These are phyloP conservation scores for Imleria badia DNA, from an alignment of 768 basidiomycete species.

Conservation along the genomic window DNA sequence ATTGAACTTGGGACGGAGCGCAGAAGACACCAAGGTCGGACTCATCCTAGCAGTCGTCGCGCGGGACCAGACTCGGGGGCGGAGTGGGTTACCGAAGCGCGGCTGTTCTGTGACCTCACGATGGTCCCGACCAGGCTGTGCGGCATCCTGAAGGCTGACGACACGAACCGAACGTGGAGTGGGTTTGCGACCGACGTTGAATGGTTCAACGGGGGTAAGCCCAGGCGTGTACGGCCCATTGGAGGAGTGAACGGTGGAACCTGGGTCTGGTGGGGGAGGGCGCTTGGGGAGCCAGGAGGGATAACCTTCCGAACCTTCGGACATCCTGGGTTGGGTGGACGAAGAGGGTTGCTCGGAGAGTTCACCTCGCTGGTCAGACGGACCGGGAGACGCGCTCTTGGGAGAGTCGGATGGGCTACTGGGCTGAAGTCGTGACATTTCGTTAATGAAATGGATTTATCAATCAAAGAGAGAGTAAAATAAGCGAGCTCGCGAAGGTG, in stretches of 20 bases:
- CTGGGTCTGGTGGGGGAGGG: slow-evolving; percentile 74
- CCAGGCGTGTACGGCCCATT: slow-evolving; percentile 39
- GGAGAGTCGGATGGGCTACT: slow-evolving; percentile 31
- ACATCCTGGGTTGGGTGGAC: slow-evolving; percentile 33
- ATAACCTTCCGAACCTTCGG: slow-evolving; percentile 63
- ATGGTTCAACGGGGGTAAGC: slow-evolving; percentile 30
- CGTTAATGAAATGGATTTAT: slow-evolving; percentile 32
- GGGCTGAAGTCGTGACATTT: slow-evolving; percentile 37
- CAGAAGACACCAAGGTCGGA: slow-evolving; percentile 44
- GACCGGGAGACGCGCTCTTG: slow-evolving; percentile 28
- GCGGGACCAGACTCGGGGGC: slow-evolving; percentile 57
- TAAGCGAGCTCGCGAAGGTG: slow-evolving; percentile 30
- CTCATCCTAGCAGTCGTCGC: slow-evolving; percentile 47
- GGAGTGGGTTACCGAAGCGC: slow-evolving; percentile 39
- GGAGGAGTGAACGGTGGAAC: slow-evolving; percentile 64
- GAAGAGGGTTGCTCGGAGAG: slow-evolving; percentile 36
- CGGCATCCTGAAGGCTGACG: slow-evolving; percentile 62
- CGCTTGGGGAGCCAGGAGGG: slow-evolving; percentile 83
- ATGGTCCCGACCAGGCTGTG: slow-evolving; percentile 40
- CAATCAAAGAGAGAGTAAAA: slow-evolving; percentile 31
- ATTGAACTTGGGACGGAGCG: slow-evolving; percentile 62
- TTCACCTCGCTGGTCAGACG: slow-evolving; percentile 28
- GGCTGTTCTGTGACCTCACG: slow-evolving; percentile 54
- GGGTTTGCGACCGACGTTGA: slow-evolving; percentile 64
- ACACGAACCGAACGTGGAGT: slow-evolving; percentile 83